Base-by-base conservation (phyloP, 2,329 filamentous ascomycete species). In the Aspergillus clavatus region DNA sequence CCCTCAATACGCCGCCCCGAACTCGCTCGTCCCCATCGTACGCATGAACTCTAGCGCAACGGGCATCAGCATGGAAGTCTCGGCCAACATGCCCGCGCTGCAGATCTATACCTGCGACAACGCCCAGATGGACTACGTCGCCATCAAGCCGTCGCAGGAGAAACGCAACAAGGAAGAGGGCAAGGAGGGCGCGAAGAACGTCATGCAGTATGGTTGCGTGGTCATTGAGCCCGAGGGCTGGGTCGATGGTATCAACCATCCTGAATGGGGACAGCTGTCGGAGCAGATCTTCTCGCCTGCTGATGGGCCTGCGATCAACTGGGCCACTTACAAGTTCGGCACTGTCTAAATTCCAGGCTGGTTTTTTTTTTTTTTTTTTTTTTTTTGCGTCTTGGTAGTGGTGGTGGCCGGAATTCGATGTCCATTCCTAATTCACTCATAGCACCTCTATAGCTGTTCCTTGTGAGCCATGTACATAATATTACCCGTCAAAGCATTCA, bases 181-280 rank as follows among this genome's bases (percentile, higher is more conserved):
- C n/a, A 72, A 76, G 31, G 64, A 70, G 7, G 57, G 66, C 54
- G 71, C 61, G 52, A 65, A 60, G 63, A 56, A 65, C 72, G 57
- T 79, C 63, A 55, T 74, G 63, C 51, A 90, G 72, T 88, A 89
- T 61, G 89, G 88, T 24, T 96, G 91, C 67, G 62, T 95, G 21
- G 91, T 95, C 39, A 79, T 96, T 67, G 91, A 96, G 72, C 87
- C 93, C 10, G 81, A 96, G 75, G 89, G 93, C 66, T 96, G 83
- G 80, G 95, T 96, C 61, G 90, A 95, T 63, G 89, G 78, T 21
- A 93, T 97, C 71, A 96, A 95, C 71, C 80, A 94, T 57, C 90
- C 90, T 0, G 80, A 89, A 67, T 96, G 91, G 91, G 82, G 82
- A 47, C 80, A 90, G 44, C 69, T 59, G 23, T 44, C 58, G 1